Conservation (phyloP, 140 eudicot species). For the Ambrosia hybrid region DNA sequence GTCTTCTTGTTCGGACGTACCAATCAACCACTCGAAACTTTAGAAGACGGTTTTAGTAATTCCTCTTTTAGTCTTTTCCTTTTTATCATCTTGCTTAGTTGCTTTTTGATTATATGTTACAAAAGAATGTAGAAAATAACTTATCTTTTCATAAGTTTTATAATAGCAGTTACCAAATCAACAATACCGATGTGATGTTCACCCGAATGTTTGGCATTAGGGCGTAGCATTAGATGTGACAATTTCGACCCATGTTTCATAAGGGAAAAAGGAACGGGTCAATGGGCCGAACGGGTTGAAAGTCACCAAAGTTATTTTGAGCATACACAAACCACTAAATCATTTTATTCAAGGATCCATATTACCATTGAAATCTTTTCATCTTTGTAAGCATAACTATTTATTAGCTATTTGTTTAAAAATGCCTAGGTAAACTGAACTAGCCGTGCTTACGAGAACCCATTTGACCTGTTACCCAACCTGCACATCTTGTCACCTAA, state of each 20-base stretch:
- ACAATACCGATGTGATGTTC: conserved; percentile 9
- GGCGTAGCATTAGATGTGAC: conserved; percentile 1
- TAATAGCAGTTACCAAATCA: conserved; percentile 14
- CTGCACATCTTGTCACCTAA: too few relatives aligned
- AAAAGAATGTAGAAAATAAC: conserved; percentile 28
- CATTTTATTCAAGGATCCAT: background rate
- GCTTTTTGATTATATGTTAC: conserved; percentile 13
- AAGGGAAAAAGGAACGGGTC: background rate
- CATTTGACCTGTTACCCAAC: background rate
- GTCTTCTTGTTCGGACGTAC: conserved; percentile 80
- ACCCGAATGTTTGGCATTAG: conserved; percentile 15
- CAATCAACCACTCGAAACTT: conserved; percentile 71
- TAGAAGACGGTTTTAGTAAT: conserved; percentile 65
- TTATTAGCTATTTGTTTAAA: background rate
- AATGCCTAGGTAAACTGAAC: background rate
- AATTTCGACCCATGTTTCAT: background rate
- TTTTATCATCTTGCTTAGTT: conserved; percentile 1
- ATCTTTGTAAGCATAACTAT: background rate
- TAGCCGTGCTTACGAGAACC: background rate
- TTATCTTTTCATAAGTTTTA: conserved; percentile 16
- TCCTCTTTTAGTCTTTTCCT: background rate
- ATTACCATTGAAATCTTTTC: background rate
- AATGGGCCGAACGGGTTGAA: background rate
- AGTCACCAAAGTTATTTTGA: background rate
- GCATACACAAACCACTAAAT: background rate